Base-by-base conservation (phyloP, 202 grass and related monocot species). In the Schoenoplectus triqueter region DNA sequence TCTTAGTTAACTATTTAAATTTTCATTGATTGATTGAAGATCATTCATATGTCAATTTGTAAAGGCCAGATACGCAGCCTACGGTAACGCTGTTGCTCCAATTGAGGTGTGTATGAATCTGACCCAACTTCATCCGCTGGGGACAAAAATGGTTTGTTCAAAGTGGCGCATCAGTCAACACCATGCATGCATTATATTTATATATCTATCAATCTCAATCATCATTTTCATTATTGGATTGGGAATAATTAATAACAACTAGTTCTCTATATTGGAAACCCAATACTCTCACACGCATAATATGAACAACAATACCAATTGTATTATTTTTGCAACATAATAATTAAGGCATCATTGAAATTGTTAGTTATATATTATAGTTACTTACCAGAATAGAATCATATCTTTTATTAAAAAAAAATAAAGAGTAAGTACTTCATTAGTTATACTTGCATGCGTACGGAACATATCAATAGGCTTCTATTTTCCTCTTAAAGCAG, bases 151-250 rank as follows among this genome's bases (percentile, higher is more conserved):
- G 3, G 57, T 60, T 82, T 31, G 80, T 40, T 66, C 44, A 68
- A 39, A 82, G 5, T 65, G 64, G 80, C 45, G 62, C 62, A 67
- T 82, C 80, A 66, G 8, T 31, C 31, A 31, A 31, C 31, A 31
- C 31, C 31, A 31, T 31, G 31, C 31, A 31, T 31, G 31, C 31
- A 31, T 31, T 31, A 31, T 31, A 31, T 31, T 57, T 49, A 62
- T 21, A 11, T 56, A 56, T 14, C 10, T 62, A 80, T 64, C 7
- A 6, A 80, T 81, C 22, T 52, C 49, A 3, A 39, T 54, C 67
- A 5, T 55, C 14, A 69, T 66, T 31, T 31, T 31, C 31, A 62
- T 79, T 61, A 79, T 42, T 42, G 6, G 6, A 15, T 14, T 63
- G 11, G 14, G 19, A 76, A 19, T 22, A n/a, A 76, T 50, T 15